These are phyloP conservation scores for Pichia gijzeniarum DNA, from an alignment of 805 yeast genomes.

Conservation along the genomic window DNA sequence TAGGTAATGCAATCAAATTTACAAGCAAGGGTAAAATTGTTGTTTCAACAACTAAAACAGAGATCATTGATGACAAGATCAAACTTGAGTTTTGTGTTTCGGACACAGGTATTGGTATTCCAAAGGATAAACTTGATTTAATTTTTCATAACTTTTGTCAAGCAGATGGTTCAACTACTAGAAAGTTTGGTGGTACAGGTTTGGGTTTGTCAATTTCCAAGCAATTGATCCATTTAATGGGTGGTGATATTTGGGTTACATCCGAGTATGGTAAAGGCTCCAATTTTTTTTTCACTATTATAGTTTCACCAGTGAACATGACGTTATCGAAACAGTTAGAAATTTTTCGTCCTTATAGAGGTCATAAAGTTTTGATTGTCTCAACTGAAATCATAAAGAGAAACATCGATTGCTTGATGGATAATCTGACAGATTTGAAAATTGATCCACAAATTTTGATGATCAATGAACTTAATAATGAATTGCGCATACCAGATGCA, in stretches of 20 bases:
- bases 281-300: constrained; percentile 72
- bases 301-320: constrained; percentile 66
- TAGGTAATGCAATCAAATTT: constrained; percentile 87
- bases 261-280: constrained; percentile 78
- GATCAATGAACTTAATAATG: constrained; percentile 44
- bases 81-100: constrained; percentile 76
- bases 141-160: constrained; percentile 89
- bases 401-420: constrained; percentile 45
- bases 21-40: constrained; percentile 80
- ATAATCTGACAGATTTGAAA: constrained; percentile 47
- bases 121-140: constrained; percentile 73
- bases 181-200: constrained; percentile 93
- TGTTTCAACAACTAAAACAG: constrained; percentile 46
- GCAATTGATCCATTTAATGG: constrained; percentile 83
- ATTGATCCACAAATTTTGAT: constrained; percentile 52
- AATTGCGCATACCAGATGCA: constrained; percentile 44
- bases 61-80: constrained; percentile 36
- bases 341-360: constrained; percentile 61
- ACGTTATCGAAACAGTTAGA: constrained; percentile 60
- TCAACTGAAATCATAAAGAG: constrained; percentile 53
- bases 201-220: constrained; percentile 83
- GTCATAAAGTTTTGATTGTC: constrained; percentile 64
- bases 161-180: constrained; percentile 89
- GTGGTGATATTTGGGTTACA: constrained; percentile 90
- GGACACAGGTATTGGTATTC: constrained; percentile 89